Base-by-base conservation (phyloP, 164 flowering plant genomes). In the Aristolochia californica region DNA sequence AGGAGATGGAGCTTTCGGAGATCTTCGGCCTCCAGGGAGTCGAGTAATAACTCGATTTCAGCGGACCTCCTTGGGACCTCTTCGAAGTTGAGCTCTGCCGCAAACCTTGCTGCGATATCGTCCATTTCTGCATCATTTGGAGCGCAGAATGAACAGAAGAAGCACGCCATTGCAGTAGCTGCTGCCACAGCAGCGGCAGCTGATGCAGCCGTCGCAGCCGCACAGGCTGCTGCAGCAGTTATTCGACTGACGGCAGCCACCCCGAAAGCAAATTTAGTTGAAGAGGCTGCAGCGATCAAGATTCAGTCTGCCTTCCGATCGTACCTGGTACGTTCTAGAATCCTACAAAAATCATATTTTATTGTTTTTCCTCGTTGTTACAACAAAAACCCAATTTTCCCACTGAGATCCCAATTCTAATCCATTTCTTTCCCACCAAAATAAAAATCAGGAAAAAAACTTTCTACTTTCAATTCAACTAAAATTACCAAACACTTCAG, bases 1-100 rank as follows among this genome's bases (percentile, higher is more conserved):
- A 61, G 72, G 43, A 66, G 95, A 69, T 91, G 97, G 97, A 91
- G 97, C 67, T 91, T 91, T 53, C 74, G 97, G 60, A 68, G 96
- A 67, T 81, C 94, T 3, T 70, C 87, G 2, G 64, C 79, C 59
- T 57, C 73, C 53, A 74, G 67, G 63, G 83, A 77, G 30, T 23
- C 30, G 26, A 52, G 53, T 30, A 13, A 43, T 13, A 17, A 47
- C 50, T 17, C 22, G 20, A 5, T 4, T 23, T 18, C 54, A 20
- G 27, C 26, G 54, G 43, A 48, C 20, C 58, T 59, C 24, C 15
- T 20, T 9, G 77, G 57, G 40, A 34, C 40, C 5, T 12, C 40
- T 4, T 8, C 10, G 40, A 34, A 34, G 40, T 34, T 7, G 40
- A 34, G 40, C 40, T 8, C 40, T 66, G 62, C 80, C 18, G 21